These are phyloP conservation scores for Ceriops tagal DNA, from an alignment of 345 rosid genomes.

Conservation along the genomic window DNA sequence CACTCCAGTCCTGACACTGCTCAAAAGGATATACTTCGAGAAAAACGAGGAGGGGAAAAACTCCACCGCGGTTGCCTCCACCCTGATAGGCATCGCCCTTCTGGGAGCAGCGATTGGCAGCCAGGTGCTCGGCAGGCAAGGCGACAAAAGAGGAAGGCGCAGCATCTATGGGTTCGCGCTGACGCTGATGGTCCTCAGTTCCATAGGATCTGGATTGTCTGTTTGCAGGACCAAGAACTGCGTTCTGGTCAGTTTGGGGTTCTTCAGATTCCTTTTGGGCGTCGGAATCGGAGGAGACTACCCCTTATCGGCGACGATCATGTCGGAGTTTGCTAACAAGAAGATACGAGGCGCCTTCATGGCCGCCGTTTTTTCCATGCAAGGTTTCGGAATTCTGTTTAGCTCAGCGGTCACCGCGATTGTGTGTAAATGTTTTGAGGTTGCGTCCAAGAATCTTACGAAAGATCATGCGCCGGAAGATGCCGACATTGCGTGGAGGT, in stretches of 20 bases:
- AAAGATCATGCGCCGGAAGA: slow-evolving; percentile 30
- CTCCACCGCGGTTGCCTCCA: slow-evolving; percentile 23
- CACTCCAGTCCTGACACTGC: slow-evolving; percentile 39
- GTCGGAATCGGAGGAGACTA: slow-evolving; percentile 79
- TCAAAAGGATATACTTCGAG: slow-evolving; percentile 45
- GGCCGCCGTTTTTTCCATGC: slow-evolving; percentile 73
- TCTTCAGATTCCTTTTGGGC: slow-evolving; percentile 63
- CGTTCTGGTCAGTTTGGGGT: slow-evolving; percentile 51
- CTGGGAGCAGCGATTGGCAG: slow-evolving; percentile 62
- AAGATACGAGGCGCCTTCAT: slow-evolving; percentile 68
- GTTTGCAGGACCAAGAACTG: slow-evolving; percentile 46
- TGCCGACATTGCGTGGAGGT: slow-evolving; percentile 67
- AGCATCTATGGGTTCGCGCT: slow-evolving; percentile 56
- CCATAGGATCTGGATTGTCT: slow-evolving; percentile 63
- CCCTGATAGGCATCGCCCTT: slow-evolving; percentile 45
- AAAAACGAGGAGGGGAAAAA: neutral
- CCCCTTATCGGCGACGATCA: slow-evolving; percentile 72
- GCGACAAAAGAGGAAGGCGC: slow-evolving; percentile 60
- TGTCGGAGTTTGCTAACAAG: slow-evolving; percentile 80
- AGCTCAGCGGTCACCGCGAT: slow-evolving; percentile 52
- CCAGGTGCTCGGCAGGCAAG: slow-evolving; percentile 53
- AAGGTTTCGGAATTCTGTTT: slow-evolving; percentile 62
- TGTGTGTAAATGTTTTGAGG: slow-evolving; percentile 37
- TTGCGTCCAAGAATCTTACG: slow-evolving; percentile 1
- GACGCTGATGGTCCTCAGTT: slow-evolving; percentile 52